Conservation (phyloP, 805 yeast species). For the Wickerhamia fluorescens region DNA sequence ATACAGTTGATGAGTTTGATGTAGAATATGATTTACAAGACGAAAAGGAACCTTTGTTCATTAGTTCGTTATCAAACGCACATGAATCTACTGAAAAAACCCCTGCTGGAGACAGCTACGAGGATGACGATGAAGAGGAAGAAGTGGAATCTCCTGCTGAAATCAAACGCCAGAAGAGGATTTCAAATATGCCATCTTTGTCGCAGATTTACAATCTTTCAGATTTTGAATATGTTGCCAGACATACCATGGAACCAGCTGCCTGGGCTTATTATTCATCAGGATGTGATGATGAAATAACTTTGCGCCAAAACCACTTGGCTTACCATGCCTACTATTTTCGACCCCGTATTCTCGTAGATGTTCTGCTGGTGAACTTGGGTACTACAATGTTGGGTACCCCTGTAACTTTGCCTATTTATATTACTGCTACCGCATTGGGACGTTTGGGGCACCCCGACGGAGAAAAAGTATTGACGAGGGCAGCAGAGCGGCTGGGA, state of each 20-base stretch:
- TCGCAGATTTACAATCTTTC: conserved; percentile 65
- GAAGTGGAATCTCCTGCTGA: conserved; percentile 24
- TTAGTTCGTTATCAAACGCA: conserved; percentile 2
- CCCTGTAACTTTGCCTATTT: conserved; percentile 68
- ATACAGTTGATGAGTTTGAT: conserved; percentile 28
- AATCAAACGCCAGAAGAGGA: conserved; percentile 16
- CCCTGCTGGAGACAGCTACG: conserved; percentile 13
- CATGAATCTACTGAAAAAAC: conserved; percentile 3
- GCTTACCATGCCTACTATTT: conserved; percentile 87
- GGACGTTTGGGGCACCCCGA: conserved; percentile 90
- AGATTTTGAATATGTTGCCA: conserved; percentile 85
- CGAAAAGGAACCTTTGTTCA: conserved; percentile 18
- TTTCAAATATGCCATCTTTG: conserved; percentile 55
- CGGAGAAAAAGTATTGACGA: conserved; percentile 82
- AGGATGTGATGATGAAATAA: conserved; percentile 89
- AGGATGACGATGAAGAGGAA: conserved; percentile 32
- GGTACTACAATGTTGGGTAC: conserved; percentile 73
- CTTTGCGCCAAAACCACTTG: conserved; percentile 82
- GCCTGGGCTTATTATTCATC: conserved; percentile 94
- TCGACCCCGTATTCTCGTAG: conserved; percentile 75
- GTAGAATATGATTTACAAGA: conserved; percentile 40
- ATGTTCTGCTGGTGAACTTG: conserved; percentile 68
- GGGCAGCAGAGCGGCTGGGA: conserved; percentile 67
- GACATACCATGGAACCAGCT: conserved; percentile 61
- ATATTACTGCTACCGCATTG: conserved; percentile 85